Base-by-base conservation (phyloP, 495 filamentous ascomycete genomes). In the Hamigera avellanea region DNA sequence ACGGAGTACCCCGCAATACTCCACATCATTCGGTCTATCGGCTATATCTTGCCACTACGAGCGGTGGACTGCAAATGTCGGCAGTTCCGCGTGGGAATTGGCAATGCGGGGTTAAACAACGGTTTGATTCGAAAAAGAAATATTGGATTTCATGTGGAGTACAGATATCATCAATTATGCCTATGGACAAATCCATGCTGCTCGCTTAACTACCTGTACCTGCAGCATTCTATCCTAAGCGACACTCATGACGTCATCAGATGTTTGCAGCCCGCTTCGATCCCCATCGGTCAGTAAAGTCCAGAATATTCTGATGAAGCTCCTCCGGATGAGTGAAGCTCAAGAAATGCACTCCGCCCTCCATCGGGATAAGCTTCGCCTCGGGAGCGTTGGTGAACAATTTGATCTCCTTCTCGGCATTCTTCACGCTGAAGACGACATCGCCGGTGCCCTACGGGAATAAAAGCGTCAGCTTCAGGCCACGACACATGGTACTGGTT, bases 301-400 rank as follows among this genome's bases (percentile, higher is more conserved):
- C 36, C 13, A 38, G 14, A 9, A 45, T 41, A 40, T 41, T 32
- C 18, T 34, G 13, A 19, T 32, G 18, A 18, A 40, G 17, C 21
- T 32, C 33, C 15, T 38, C 19, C 19, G 8, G 36, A 18, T 38
- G 26, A 13, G 66, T 66, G 3, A 59, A 65, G 43, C 62, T 70
- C 37, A 79, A 42, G 49, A 73, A 77, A 44, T 78, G 73, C 17
- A 57, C 49, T 3, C 67, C 75, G 5, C 53, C 64, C 25, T 75
- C 50, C 0, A 77, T 39, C 5, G 61, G 44, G 12, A 56, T 47
- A 10, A 77, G 44, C 21, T 57, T 57, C 0, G 62, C 62, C 39
- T 74, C 66, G 13, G 49, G 54, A 1, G 64, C 64, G 16, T 61
- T 64, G 9, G 57, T 65, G 38, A 79, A 76, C 26, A 70, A 50